A percentile compares a stretch with the other conserved stretches of the same genome.
Evolutionary conservation across 306 rosid genomes (phyloP).

Genomic region (Citrullus amarus): DNA sequence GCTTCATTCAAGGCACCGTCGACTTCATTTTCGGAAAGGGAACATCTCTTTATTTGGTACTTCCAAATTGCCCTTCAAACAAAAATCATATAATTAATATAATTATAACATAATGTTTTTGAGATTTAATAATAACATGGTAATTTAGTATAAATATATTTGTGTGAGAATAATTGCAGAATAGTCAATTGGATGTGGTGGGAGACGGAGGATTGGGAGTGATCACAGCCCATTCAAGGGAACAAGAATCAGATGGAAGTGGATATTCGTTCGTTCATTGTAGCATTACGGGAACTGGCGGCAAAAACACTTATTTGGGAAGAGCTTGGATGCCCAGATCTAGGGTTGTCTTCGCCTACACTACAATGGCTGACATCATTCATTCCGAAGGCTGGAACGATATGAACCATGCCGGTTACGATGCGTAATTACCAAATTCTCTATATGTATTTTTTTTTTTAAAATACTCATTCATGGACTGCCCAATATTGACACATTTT

Average conservation of each 20-base stretch:
- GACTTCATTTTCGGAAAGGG: conserved; percentile 35
- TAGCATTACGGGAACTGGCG: conserved; percentile 23
- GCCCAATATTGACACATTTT: too few relatives aligned
- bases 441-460: too few relatives aligned
- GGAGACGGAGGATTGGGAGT: conserved; percentile 14
- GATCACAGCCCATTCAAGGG: conserved; percentile 48
- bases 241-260: neutral
- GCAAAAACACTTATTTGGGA: conserved; percentile 22
- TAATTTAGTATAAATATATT: too few relatives aligned
- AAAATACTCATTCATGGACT: too few relatives aligned
- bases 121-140: too few relatives aligned
- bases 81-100: too few relatives aligned
- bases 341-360: conserved; percentile 31
- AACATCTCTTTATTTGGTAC: conserved; percentile 32
- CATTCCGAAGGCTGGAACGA: conserved; percentile 30
- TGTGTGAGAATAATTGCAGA: conserved; percentile 13
- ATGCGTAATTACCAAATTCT: too few relatives aligned
- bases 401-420: conserved; percentile 1
- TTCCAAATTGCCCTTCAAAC: too few relatives aligned
- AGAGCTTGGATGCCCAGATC: conserved; percentile 43
- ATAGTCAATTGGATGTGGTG: conserved; percentile 16
- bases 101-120: too few relatives aligned
- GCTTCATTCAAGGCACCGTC: conserved; percentile 32
- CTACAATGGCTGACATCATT: conserved; percentile 15
- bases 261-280: conserved; percentile 50